Evolutionary conservation across 495 filamentous ascomycete species (phyloP).

Genomic region (Hypoxylon subgilvum): DNA sequence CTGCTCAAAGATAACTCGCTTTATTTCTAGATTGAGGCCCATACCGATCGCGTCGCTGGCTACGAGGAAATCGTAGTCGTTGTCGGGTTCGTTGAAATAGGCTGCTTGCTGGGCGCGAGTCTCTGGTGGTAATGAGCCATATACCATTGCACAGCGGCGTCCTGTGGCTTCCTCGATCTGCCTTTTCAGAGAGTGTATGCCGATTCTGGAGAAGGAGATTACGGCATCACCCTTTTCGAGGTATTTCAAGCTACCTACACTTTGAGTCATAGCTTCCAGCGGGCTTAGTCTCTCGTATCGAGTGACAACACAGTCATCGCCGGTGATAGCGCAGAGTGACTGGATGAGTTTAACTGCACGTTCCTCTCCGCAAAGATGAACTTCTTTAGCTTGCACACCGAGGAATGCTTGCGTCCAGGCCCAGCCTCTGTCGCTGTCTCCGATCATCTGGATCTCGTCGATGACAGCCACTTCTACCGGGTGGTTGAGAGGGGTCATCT

Average conservation of each 20-base stretch:
- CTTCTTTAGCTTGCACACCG: constrained; percentile 80
- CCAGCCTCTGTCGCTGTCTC: constrained; percentile 80
- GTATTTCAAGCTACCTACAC: constrained; percentile 65
- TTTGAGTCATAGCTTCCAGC: constrained; percentile 66
- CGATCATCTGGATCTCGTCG: constrained; percentile 98
- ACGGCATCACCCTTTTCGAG: constrained; percentile 90
- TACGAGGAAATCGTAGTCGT: constrained; percentile 91
- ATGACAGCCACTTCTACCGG: constrained; percentile 89
- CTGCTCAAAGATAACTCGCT: constrained; percentile 86
- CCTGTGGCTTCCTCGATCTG: constrained; percentile 78
- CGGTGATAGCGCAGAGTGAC: constrained; percentile 77
- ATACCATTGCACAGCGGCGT: constrained; percentile 85
- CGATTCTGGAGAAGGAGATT: constrained; percentile 80
- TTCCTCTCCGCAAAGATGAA: constrained; percentile 94
- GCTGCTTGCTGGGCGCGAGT: constrained; percentile 87
- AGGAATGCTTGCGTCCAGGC: constrained; percentile 96
- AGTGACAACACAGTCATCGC: constrained; percentile 82
- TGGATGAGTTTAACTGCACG: constrained; percentile 79
- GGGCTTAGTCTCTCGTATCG: constrained; percentile 82
- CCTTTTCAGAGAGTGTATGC: constrained; percentile 78
- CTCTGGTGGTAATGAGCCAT: constrained; percentile 90
- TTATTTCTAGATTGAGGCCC: constrained; percentile 94
- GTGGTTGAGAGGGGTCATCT: constrained; percentile 82
- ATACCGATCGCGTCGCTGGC: constrained; percentile 98
- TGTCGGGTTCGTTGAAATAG: constrained; percentile 92